Evolutionary conservation across 2,329 filamentous ascomycete genomes (phyloP), one percentile per base, ranked within the genome.

Genomic region (Thielaviopsis euricoi): DNA sequence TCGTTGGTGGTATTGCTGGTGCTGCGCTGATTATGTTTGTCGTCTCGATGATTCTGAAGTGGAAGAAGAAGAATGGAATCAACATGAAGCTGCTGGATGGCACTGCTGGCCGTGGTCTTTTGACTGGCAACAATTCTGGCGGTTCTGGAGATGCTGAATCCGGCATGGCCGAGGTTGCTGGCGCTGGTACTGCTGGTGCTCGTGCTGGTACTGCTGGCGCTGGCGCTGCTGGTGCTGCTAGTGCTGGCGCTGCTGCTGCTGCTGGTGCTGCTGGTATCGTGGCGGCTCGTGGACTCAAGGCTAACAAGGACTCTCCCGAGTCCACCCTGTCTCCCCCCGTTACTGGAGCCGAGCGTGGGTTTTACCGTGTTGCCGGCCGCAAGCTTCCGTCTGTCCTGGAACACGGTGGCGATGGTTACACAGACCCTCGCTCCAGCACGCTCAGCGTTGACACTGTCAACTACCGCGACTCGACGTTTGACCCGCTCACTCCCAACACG

Each of bases 321-420:
- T 43, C 29, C 21, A 61, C 61, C 54, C 61, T 52, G 58, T 55
- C 63, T 62, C 64, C 66, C 62, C 53, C 65, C 65, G 17, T 66
- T 66, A 55, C 25, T 6, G 56, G 49, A 71, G 71, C 71, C 26
- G 80, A 85, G 64, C 71, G 73, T 61, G 79, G 81, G 0, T 86
- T 86, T 66, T 78, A 83, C 61, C 78, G 81, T 29, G 77, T 86
- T 1, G 82, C 82, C 6, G 82, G 82, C 61, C 76, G 76, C 64
- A 85, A 85, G 64, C 67, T 86, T 58, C 78, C 79, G 3, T 81
- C 82, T 1, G 81, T 85, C 10, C 68, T 85, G 43, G 74, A 80
- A 60, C 73, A 73, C 52, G 81, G 82, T 15, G 82, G 81, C 6
- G 81, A 85, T 65, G 82, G 82, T 1, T 85, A 81, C 67, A 74